A percentile compares a stretch with the other conserved stretches of the same genome.
These are phyloP conservation scores for Colletotrichum sp. DNA, from an alignment of 2,329 filamentous ascomycete species.

Conservation along the genomic window DNA sequence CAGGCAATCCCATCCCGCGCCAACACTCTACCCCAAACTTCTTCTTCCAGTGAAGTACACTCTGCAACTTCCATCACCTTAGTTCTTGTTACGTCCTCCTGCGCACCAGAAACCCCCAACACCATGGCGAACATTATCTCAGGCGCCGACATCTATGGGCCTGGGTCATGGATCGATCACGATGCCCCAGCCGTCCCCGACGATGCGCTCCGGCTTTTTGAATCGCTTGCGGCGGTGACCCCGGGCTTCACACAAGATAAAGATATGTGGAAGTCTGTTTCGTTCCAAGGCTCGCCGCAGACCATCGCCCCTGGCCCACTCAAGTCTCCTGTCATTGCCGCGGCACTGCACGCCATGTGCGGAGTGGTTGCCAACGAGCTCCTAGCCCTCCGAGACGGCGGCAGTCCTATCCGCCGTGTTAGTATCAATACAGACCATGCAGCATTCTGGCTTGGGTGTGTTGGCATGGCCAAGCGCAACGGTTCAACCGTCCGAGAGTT, in stretches of 20 bases:
- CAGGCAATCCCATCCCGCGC: not conserved
- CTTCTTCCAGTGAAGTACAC: not conserved
- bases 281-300: not conserved
- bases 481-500: not conserved
- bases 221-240: not conserved
- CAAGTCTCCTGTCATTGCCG: not conserved
- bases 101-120: not conserved
- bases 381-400: not conserved
- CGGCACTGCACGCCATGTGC: not conserved
- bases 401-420: not conserved
- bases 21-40: fast-evolving
- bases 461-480: not conserved
- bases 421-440: not conserved
- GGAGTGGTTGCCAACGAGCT: not conserved
- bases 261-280: not conserved
- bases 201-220: not conserved
- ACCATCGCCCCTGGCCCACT: not conserved
- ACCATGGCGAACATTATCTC: not conserved
- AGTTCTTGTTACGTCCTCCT: not conserved
- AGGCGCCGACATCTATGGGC: not conserved
- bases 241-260: not conserved
- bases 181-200: not conserved
- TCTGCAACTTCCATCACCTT: not conserved
- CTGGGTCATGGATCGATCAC: not conserved
- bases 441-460: not conserved